Percentiles rank a stretch among this genome's conserved stretches.
phyloP scores from a whole-genome alignment of 495 filamentous ascomycete genomes.

The Neurospora pannonica region DNA sequence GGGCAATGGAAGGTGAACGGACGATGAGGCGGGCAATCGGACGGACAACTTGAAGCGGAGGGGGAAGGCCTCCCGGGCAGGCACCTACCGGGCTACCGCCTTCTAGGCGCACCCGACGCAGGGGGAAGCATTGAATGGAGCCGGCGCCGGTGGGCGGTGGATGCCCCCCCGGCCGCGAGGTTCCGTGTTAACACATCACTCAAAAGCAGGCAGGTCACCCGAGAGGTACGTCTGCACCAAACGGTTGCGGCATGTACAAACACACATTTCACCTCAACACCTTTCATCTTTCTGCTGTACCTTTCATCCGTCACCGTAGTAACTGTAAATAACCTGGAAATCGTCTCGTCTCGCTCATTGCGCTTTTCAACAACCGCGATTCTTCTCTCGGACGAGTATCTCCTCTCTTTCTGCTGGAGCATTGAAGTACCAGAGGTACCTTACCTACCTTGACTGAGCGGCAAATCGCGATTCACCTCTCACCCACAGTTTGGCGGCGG shows the following conservation, averaged over 20 bases:
- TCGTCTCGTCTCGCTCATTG: neutral
- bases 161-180: neutral
- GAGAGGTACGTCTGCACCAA: neutral
- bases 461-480: neutral
- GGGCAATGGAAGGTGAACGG: neutral
- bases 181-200: neutral
- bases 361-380: neutral
- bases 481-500: neutral
- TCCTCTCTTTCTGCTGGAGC: neutral
- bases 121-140: neutral
- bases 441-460: neutral
- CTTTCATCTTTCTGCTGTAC: neutral
- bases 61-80: neutral
- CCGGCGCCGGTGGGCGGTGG: neutral
- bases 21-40: neutral
- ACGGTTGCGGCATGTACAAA: neutral
- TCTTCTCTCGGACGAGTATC: too few species aligned
- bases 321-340: neutral
- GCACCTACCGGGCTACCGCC: neutral
- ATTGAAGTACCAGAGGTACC: neutral
- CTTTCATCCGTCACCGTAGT: neutral
- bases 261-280: neutral
- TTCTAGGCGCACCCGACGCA: neutral
- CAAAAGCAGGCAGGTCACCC: neutral
- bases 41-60: neutral